These are phyloP conservation scores for Globisporangium paroecandrum DNA, from an alignment of 352 stramenopile genomes.

Conservation along the genomic window DNA sequence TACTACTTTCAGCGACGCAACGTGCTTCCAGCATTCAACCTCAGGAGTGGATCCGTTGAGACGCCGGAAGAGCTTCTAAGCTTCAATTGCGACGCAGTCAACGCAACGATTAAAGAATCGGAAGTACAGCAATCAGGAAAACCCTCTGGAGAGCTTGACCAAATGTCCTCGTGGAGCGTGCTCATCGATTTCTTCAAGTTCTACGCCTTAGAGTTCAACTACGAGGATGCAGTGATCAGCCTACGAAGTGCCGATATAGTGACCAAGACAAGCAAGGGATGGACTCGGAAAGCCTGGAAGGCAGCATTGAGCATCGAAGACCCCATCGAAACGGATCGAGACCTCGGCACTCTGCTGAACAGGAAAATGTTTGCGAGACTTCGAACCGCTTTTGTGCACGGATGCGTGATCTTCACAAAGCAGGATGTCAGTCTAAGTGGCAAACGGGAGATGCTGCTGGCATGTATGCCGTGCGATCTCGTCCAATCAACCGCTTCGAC, in stretches of 20 bases:
- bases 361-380: conserved; percentile 46
- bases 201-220: conserved; percentile 73
- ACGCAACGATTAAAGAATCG: conserved; percentile 15
- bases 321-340: conserved; percentile 62
- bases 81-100: conserved; percentile 24
- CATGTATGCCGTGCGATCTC: conserved; percentile 15
- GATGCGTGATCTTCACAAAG: conserved; percentile 31
- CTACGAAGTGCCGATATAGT: conserved; percentile 32
- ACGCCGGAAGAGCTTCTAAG: conserved; percentile 17
- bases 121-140: background rate
- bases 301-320: conserved; percentile 69
- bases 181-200: conserved; percentile 70
- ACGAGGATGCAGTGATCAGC: conserved; percentile 54
- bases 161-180: conserved; percentile 30
- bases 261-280: conserved; percentile 46
- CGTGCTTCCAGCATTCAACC: conserved; percentile 49
- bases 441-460: conserved; percentile 6
- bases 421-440: background rate
- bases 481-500: background rate
- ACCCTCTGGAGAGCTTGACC: background rate
- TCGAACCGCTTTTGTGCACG: conserved; percentile 49
- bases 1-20: conserved; percentile 60
- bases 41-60: conserved; percentile 21
- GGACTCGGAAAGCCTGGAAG: conserved; percentile 38
- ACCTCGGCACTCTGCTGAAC: conserved; percentile 71